phyloP scores from a whole-genome alignment of 352 stramenopile species.

The Globisporangium paddicum region DNA sequence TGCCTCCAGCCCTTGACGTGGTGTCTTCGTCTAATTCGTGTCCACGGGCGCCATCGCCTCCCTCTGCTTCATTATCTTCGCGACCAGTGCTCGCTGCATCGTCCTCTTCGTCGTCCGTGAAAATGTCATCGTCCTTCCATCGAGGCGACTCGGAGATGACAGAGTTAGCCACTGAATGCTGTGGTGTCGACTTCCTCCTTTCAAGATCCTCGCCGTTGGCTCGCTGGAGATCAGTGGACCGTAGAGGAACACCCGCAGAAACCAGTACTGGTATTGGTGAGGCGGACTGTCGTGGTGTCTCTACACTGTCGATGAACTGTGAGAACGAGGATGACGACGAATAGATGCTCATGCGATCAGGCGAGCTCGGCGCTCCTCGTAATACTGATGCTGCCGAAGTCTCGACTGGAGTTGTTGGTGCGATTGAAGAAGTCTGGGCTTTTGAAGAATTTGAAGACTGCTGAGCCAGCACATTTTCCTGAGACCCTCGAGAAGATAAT shows the following conservation, averaged over 20 bases:
- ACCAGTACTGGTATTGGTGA: too few species aligned
- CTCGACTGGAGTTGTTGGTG: not conserved
- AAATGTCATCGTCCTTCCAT: slow-evolving; percentile 29
- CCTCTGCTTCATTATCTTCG: not conserved
- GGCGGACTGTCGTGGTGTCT: not conserved
- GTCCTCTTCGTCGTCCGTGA: slow-evolving; percentile 19
- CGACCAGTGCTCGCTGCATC: slow-evolving; percentile 1
- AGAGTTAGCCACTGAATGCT: not conserved
- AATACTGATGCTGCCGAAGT: not conserved
- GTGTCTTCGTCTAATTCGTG: not conserved
- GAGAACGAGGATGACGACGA: slow-evolving; percentile 13
- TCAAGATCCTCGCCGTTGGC: not conserved
- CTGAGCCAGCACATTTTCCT: not conserved
- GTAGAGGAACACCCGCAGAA: too few species aligned
- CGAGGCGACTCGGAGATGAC: slow-evolving; percentile 17
- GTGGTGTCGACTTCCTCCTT: not conserved
- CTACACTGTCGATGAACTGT: not conserved
- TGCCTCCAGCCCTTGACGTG: not conserved
- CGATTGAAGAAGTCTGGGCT: not conserved
- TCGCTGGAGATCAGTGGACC: too few species aligned
- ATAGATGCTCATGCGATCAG: slow-evolving; percentile 9
- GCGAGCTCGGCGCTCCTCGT: not conserved
- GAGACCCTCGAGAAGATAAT: not conserved
- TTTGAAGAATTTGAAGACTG: not conserved
- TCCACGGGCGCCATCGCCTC: not conserved